Evolutionary conservation across 805 yeast genomes (phyloP).

Genomic region (Candida chilensis): DNA sequence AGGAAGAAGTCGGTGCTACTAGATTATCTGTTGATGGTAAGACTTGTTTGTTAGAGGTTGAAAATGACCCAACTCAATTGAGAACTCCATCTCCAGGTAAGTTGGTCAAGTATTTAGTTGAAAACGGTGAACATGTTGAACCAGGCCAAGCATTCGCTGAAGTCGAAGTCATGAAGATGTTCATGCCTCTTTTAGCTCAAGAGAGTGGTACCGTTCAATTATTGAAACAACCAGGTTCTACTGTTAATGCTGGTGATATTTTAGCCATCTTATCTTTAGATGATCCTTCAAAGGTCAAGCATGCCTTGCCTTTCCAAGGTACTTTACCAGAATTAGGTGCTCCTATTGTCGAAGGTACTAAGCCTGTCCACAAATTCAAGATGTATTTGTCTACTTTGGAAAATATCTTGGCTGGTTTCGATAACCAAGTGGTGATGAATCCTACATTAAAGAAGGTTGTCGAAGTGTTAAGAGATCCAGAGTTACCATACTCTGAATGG

Average conservation of each 20-base stretch:
- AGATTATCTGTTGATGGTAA: conserved; percentile 92
- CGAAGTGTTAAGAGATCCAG: conserved; percentile 65
- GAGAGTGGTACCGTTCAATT: conserved; percentile 91
- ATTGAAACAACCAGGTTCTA: conserved; percentile 97
- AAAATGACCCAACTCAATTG: conserved; percentile 97
- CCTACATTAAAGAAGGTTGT: conserved; percentile 68
- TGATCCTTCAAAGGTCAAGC: conserved; percentile 95
- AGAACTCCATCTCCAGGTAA: conserved; percentile 99
- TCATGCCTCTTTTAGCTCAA: conserved; percentile 92
- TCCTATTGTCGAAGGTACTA: conserved; percentile 75
- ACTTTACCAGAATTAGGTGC: conserved; percentile 85
- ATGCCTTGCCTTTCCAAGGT: conserved; percentile 91
- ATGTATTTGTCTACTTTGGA: conserved; percentile 50
- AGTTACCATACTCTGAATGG: conserved; percentile 94
- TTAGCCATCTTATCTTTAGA: conserved; percentile 90
- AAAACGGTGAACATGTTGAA: conserved; percentile 85
- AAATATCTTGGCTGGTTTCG: conserved; percentile 84
- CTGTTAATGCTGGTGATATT: conserved; percentile 93
- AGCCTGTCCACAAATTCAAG: conserved; percentile 69
- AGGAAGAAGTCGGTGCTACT: conserved; percentile 93
- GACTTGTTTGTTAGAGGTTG: conserved; percentile 89
- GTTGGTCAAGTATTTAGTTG: conserved; percentile 86
- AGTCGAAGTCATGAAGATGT: conserved; percentile 99
- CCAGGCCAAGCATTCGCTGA: conserved; percentile 96
- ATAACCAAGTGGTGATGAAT: conserved; percentile 91